A percentile compares a stretch with the other conserved stretches of the same genome.
Conservation (phyloP, 2,329 filamentous ascomycete genomes). For the Neonectria coccinea region DNA sequence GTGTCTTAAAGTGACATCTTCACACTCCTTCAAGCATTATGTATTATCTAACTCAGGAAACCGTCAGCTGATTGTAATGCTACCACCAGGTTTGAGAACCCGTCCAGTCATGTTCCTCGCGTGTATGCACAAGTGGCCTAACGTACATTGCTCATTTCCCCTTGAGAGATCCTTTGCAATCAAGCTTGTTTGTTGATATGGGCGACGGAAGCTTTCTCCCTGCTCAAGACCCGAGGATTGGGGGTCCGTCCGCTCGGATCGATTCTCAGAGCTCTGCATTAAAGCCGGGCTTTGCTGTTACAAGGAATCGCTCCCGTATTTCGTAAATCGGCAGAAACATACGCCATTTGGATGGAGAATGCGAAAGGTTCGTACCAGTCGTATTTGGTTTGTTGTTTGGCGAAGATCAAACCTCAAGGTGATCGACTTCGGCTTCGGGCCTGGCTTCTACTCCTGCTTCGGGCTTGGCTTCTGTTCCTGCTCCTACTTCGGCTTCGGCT, state of each 20-base stretch:
- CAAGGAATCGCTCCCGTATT: neutral
- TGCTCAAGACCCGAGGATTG: neutral
- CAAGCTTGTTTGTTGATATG: neutral
- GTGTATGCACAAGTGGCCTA: neutral
- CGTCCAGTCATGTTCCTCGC: neutral
- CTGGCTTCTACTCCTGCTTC: constrained; percentile 17
- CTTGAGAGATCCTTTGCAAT: neutral
- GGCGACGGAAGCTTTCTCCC: neutral
- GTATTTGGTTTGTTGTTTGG: neutral
- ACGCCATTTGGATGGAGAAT: neutral
- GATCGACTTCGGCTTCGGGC: constrained; percentile 41
- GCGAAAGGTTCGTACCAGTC: neutral
- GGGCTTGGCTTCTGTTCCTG: constrained; percentile 3
- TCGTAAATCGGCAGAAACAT: neutral
- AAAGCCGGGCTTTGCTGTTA: neutral
- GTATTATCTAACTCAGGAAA: neutral
- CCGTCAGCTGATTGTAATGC: neutral
- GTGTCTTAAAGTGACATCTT: neutral
- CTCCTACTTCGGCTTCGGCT: constrained; percentile 36
- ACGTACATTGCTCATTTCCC: neutral
- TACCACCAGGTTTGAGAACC: neutral
- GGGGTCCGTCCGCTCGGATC: neutral
- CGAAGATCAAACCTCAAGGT: constrained; percentile 34
- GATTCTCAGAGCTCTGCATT: neutral
- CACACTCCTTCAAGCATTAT: neutral